Evolutionary conservation across 1,139 yeast species (phyloP), one percentile per base, ranked within the genome.

Genomic region (Protomyces inouyei): DNA sequence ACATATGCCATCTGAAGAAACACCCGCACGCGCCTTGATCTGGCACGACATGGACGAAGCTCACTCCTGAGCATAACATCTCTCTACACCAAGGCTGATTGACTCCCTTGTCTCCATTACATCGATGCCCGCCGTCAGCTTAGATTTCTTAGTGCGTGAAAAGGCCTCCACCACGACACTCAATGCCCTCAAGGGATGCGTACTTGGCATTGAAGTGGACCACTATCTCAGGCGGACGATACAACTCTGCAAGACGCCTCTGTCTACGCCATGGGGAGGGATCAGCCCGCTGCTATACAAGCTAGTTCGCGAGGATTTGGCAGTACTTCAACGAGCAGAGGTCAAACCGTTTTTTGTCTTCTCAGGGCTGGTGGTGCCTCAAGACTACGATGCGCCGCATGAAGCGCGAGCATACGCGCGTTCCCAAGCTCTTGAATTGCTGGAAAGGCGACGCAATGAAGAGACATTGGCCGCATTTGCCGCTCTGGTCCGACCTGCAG

Each of bases 231-330:
- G 86, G 46, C 77, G 89, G 66, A 79, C 87, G 56, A 76, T 87
- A 68, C 81, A 86, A 5, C 79, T 78, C 69, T 85, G 85, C 69
- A 84, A 84, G 66, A 96, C 89, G 70, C 88, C 88, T 63, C 82
- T 83, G 68, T 76, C 86, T 60, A 88, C 87, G 60, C 96, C 95
- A 3, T 82, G 88, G 68, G 96, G 96, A 8, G 96, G 96, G 0
- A 82, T 87, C 65, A 96, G 97, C 0, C 75, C 82, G 52, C 82
- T 89, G 1, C 76, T 91, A 68, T 80, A 79, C 67, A 80, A 78
- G 68, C 80, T 80, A 70, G 77, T 90, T 57, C 84, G 84, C 57
- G 77, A 85, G 1, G 95, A 90, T 72, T 77, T 89, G 65, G 79
- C 80, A 64, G 80, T 82, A 3, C 84, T 91, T 71, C 77, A 80